These are phyloP conservation scores for Tremella yokohamensis DNA, from an alignment of 768 basidiomycete species.

Conservation along the genomic window DNA sequence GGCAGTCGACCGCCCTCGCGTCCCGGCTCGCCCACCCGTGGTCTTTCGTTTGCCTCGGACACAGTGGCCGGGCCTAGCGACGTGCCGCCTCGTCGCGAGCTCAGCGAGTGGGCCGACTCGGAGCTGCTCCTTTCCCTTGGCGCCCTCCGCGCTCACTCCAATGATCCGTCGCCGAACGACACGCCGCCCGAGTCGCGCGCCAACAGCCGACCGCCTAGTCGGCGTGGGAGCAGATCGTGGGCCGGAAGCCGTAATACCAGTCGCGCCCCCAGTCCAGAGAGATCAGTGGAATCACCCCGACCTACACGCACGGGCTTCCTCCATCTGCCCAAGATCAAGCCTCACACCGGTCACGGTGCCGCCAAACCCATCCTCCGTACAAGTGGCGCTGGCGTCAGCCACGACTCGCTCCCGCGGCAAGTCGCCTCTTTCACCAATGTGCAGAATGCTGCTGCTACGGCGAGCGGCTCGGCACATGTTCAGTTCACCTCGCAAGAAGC, in stretches of 20 bases:
- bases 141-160: slow-evolving; percentile 45
- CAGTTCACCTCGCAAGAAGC: slow-evolving; percentile 51
- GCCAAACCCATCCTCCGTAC: slow-evolving; percentile 42
- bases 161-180: slow-evolving; percentile 36
- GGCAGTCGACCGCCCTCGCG: slow-evolving; percentile 33
- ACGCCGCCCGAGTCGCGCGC: slow-evolving; percentile 49
- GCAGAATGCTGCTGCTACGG: slow-evolving; percentile 1
- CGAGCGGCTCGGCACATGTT: slow-evolving; percentile 5
- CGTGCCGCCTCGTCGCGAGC: slow-evolving; percentile 45
- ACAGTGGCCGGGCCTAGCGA: slow-evolving; percentile 14
- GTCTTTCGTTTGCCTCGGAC: slow-evolving; percentile 5
- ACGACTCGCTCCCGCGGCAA: slow-evolving; percentile 22
- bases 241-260: not conserved
- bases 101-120: slow-evolving; percentile 71
- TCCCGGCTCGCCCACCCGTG: slow-evolving; percentile 27
- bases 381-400: slow-evolving; percentile 16
- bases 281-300: slow-evolving; percentile 35
- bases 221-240: slow-evolving; percentile 19
- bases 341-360: slow-evolving; percentile 34
- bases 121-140: slow-evolving; percentile 71
- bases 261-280: slow-evolving; percentile 63
- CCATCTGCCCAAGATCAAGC: slow-evolving; percentile 43
- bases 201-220: slow-evolving; percentile 47
- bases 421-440: slow-evolving; percentile 21
- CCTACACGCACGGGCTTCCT: slow-evolving; percentile 22